Evolutionary conservation across 805 yeast genomes (phyloP).

Genomic region (Ogataea paraovalis): DNA sequence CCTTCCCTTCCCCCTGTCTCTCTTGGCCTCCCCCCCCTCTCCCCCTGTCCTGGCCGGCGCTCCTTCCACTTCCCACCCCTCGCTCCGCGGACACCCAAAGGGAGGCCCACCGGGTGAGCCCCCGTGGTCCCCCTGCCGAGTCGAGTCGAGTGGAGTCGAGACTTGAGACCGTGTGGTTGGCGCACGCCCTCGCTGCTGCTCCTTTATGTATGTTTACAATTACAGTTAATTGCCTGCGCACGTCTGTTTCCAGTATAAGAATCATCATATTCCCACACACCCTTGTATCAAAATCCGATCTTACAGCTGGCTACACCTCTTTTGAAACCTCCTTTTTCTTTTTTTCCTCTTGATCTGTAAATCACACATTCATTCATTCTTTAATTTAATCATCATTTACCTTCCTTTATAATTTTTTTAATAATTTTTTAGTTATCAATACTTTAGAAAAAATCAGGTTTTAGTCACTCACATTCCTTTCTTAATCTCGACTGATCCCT

Average conservation of each 20-base stretch:
- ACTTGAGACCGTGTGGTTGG: background rate
- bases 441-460: background rate
- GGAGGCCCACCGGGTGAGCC: no score
- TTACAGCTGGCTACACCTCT: background rate
- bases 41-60: background rate
- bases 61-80: background rate
- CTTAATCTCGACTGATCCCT: background rate
- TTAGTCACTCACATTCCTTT: slow-evolving; percentile 1
- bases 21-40: no score
- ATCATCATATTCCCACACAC: background rate
- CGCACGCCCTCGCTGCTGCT: background rate
- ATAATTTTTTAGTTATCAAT: background rate
- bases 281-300: background rate
- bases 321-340: background rate
- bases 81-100: no score
- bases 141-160: no score
- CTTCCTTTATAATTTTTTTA: background rate
- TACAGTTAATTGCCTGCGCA: background rate
- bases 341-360: background rate
- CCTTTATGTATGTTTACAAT: background rate
- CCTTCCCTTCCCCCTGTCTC: no score
- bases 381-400: background rate
- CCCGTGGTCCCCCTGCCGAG: no score
- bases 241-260: background rate
- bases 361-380: background rate